phyloP scores from a whole-genome alignment of 805 yeast species.

The Ogataea nitratoaversa region DNA sequence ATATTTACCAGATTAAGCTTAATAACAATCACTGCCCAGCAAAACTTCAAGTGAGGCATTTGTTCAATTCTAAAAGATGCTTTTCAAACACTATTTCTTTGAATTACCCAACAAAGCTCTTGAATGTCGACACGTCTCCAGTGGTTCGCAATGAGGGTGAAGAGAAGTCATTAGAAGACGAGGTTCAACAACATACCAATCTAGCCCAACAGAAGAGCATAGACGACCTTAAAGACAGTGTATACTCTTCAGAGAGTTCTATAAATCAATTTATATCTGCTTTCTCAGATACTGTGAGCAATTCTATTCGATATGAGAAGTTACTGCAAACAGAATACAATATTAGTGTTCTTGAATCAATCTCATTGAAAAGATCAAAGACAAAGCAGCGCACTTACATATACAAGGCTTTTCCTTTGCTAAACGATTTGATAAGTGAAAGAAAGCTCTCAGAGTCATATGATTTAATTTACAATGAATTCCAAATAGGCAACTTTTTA shows the following conservation, averaged over 20 bases:
- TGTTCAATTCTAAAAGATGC: slow-evolving; percentile 4
- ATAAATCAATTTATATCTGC: background rate
- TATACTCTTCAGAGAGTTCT: background rate
- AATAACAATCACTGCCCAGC: background rate
- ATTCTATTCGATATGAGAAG: slow-evolving; percentile 6
- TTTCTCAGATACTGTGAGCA: slow-evolving; percentile 3
- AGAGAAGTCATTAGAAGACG: background rate
- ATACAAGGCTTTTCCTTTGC: slow-evolving; percentile 6
- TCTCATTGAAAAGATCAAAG: background rate
- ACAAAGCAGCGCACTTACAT: background rate
- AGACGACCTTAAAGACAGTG: background rate
- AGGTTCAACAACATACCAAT: too few species aligned
- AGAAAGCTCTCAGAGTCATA: background rate
- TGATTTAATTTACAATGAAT: slow-evolving; percentile 5
- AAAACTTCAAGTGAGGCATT: background rate
- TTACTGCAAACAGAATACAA: slow-evolving; percentile 4
- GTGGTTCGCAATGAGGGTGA: background rate
- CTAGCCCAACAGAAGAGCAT: background rate
- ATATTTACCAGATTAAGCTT: background rate
- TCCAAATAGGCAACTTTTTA: slow-evolving; percentile 6
- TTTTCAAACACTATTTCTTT: slow-evolving; percentile 1
- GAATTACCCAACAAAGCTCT: background rate
- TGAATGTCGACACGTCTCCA: background rate
- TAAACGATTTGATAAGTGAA: slow-evolving; percentile 1
- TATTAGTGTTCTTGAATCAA: background rate